Evolutionary conservation across 176 grass and related monocot species (phyloP).

Genomic region (Oryza meyeriana): DNA sequence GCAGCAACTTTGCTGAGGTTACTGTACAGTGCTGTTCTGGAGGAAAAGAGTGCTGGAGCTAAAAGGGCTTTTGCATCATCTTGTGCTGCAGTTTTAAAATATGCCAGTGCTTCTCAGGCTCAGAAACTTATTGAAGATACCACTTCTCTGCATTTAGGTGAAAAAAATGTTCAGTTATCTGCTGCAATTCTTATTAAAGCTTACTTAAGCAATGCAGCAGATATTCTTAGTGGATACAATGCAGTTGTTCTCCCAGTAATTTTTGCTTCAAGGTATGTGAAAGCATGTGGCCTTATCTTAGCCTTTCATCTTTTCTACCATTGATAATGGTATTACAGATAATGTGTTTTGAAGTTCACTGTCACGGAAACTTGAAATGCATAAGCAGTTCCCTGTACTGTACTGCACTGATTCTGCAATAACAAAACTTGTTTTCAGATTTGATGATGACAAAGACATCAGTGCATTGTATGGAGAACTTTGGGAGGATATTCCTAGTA

Average conservation of each 20-base stretch:
- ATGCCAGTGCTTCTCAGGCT: slow-evolving; percentile 66
- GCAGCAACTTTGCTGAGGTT: slow-evolving; percentile 59
- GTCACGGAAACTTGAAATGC: slow-evolving; percentile 17
- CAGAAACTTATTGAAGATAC: slow-evolving; percentile 94
- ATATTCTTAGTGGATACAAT: slow-evolving; percentile 82
- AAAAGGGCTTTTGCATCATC: slow-evolving; percentile 89
- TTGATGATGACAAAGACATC: slow-evolving; percentile 96
- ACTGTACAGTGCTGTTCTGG: slow-evolving; percentile 70
- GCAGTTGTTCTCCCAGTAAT: slow-evolving; percentile 69
- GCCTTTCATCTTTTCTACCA: slow-evolving; percentile 18
- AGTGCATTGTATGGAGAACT: slow-evolving; percentile 85
- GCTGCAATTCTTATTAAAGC: slow-evolving; percentile 90
- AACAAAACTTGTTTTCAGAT: slow-evolving; percentile 53
- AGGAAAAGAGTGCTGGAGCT: slow-evolving; percentile 71
- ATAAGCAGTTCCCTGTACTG: slow-evolving; percentile 6
- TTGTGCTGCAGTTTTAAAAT: slow-evolving; percentile 79
- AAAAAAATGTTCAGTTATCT: slow-evolving; percentile 83
- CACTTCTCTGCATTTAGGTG: slow-evolving; percentile 70
- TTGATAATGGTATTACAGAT: slow-evolving; percentile 20
- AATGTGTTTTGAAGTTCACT: slow-evolving; percentile 5
- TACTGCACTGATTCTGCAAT: background rate
- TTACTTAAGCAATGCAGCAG: slow-evolving; percentile 72
- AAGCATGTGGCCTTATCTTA: background rate
- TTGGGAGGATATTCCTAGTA: slow-evolving; percentile 89
- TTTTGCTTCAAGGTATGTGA: slow-evolving; percentile 91